Conservation (phyloP, 2,329 filamentous ascomycete species). For the Lasiodiplodia sp. region DNA sequence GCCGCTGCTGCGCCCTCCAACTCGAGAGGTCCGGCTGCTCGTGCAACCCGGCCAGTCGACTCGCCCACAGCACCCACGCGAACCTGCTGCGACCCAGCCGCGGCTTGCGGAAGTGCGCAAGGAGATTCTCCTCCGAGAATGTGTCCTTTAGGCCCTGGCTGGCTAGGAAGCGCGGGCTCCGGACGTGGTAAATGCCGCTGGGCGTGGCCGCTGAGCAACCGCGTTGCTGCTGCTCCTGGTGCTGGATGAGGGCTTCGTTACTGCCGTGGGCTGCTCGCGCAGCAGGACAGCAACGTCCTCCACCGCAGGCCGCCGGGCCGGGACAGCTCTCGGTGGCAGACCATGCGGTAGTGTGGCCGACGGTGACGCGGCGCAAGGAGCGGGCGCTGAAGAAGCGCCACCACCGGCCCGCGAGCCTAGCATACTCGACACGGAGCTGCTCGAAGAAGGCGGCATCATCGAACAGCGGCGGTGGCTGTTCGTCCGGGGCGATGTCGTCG, state of each 20-base stretch:
- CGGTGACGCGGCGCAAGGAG: conserved; percentile 19
- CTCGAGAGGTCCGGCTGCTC: conserved; percentile 1
- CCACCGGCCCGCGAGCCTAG: conserved; percentile 22
- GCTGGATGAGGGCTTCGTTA: not conserved
- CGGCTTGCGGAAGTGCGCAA: conserved; percentile 41
- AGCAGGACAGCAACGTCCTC: conserved; percentile 11
- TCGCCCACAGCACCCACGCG: conserved; percentile 50
- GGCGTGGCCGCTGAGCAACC: conserved; percentile 10
- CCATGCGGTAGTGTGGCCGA: conserved; percentile 25
- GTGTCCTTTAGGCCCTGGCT: conserved; percentile 41
- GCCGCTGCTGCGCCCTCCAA: not conserved
- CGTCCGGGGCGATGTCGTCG: not conserved
- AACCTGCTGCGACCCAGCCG: conserved; percentile 39
- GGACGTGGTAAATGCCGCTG: conserved; percentile 19
- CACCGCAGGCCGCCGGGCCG: not conserved
- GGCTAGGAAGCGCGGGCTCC: conserved; percentile 38
- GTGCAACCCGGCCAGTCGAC: conserved; percentile 40
- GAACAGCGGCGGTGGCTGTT: conserved; percentile 11
- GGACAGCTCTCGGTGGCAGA: conserved; percentile 20
- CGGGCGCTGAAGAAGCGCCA: conserved; percentile 30
- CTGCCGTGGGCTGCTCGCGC: conserved; percentile 17
- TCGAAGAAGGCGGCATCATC: conserved; percentile 26
- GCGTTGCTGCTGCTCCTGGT: not conserved
- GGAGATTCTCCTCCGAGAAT: conserved; percentile 46
- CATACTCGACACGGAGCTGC: conserved; percentile 25